Percentiles rank a stretch among this genome's conserved stretches.
Evolutionary conservation across 805 yeast species (phyloP).

Genomic region (Vanderwaltozyma yarrowii): DNA sequence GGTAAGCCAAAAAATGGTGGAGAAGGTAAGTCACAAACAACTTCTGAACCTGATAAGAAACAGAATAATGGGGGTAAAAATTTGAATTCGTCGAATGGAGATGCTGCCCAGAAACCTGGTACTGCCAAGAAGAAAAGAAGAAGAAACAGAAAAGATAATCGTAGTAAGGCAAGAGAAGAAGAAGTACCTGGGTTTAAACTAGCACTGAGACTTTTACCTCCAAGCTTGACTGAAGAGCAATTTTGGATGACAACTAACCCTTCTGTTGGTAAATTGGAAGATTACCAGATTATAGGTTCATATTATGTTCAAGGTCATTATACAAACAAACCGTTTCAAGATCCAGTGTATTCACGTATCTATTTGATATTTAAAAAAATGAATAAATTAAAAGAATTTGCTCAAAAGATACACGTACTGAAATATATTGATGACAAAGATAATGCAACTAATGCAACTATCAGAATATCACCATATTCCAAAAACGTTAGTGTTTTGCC

Average conservation of each 20-base stretch:
- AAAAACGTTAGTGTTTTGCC: constrained; percentile 5
- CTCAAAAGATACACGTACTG: constrained; percentile 20
- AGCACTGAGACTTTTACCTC: constrained; percentile 37
- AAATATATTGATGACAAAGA: constrained; percentile 25
- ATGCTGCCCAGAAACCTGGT: no score
- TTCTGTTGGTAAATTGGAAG: constrained; percentile 10
- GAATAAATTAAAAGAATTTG: constrained; percentile 26
- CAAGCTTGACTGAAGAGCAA: constrained; percentile 29
- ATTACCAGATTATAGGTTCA: constrained; percentile 25
- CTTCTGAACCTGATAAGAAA: neutral
- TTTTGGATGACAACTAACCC: constrained; percentile 23
- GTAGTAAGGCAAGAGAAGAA: neutral
- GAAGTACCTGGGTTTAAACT: constrained; percentile 12
- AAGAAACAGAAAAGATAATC: neutral
- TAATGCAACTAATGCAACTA: constrained; percentile 13
- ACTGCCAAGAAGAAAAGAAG: neutral
- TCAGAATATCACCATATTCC: constrained; percentile 17
- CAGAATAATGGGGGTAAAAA: no score
- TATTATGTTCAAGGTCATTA: constrained; percentile 26
- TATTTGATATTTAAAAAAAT: constrained; percentile 31
- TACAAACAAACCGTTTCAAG: constrained; percentile 24
- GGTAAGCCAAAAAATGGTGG: neutral
- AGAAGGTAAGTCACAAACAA: no score
- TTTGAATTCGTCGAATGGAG: neutral
- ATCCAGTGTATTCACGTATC: constrained; percentile 35